These are phyloP conservation scores for Cercophora scortea DNA, from an alignment of 495 filamentous ascomycete species.

Conservation along the genomic window DNA sequence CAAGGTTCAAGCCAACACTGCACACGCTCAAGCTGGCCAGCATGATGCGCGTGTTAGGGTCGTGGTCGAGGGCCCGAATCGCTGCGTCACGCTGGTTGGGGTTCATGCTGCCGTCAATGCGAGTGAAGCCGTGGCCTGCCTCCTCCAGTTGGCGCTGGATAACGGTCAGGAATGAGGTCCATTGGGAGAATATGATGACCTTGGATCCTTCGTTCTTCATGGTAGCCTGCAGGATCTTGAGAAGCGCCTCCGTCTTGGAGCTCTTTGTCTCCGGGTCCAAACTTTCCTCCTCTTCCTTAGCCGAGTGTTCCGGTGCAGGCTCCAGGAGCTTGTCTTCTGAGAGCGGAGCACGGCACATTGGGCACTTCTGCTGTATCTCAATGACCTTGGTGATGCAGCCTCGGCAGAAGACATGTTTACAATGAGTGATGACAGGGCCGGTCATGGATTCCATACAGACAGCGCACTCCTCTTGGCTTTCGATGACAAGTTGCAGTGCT, in stretches of 20 bases:
- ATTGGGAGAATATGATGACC: slow-evolving; percentile 86
- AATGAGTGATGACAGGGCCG: slow-evolving; percentile 77
- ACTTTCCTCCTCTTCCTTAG: slow-evolving; percentile 30
- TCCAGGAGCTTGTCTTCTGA: slow-evolving; percentile 53
- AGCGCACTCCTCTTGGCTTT: slow-evolving; percentile 75
- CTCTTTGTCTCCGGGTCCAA: slow-evolving; percentile 60
- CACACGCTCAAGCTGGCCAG: slow-evolving; percentile 78
- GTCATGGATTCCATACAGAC: slow-evolving; percentile 72
- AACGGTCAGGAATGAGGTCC: slow-evolving; percentile 82
- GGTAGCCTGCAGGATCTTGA: slow-evolving; percentile 69
- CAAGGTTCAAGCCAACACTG: slow-evolving; percentile 83
- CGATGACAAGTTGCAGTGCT: slow-evolving; percentile 69
- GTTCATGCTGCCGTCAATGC: slow-evolving; percentile 80
- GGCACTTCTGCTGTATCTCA: slow-evolving; percentile 73
- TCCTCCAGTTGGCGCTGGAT: slow-evolving; percentile 62
- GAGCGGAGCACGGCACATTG: slow-evolving; percentile 76
- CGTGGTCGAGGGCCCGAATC: slow-evolving; percentile 55
- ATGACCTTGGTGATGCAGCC: slow-evolving; percentile 74
- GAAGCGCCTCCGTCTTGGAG: slow-evolving; percentile 77
- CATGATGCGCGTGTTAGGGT: slow-evolving; percentile 67
- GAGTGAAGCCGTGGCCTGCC: slow-evolving; percentile 54
- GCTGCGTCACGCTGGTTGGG: slow-evolving; percentile 60
- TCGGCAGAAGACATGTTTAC: slow-evolving; percentile 74
- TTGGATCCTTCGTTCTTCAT: slow-evolving; percentile 63
- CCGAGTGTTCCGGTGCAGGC: slow-evolving; percentile 49